Evolutionary conservation across 1,139 yeast genomes (phyloP), one percentile per base, ranked within the genome.

Genomic region (Pichia kudriavzevii): DNA sequence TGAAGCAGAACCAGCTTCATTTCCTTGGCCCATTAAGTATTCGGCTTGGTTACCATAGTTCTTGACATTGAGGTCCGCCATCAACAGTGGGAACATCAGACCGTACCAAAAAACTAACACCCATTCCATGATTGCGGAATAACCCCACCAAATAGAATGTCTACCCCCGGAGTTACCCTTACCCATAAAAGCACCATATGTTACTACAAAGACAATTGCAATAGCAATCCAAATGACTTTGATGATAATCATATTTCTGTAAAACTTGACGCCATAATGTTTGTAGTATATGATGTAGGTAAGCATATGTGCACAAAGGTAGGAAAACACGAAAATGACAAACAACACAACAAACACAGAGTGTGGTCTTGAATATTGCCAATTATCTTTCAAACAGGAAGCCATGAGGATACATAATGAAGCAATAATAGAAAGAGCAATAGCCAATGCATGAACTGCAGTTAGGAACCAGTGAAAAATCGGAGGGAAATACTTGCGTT

Each of bases 101-200:
- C 94, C 93, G 53, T 83, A 87, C 76, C 84, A 79, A 60, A 79
- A 88, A 7, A 88, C 78, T 30, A 87, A 60, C 7, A 75, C 53
- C 96, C 97, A 88, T 58, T 88, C 97, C 55, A 81, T 77, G 1
- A 82, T 61, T 3, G 74, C 83, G 17, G 76, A 67, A 35, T 68
- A 60, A 12, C 66, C 58, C 56, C 55, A 53, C 24, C 40, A 35
- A 17, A 29, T 34, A 4, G 56, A 49, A 13, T 26, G 26, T 12
- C 40, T 40, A 18, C 55, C 53, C 11, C 37, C 59, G 25, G 66
- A 59, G 9, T 61, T 40, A 26, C 62, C 67, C 2, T 39, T 35
- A 8, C 53, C 46, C 68, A 66, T 60, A 36, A 63, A 59, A 2
- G 59, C 69, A 11, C 76, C 91, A 50, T 85, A 88, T 28, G 74